phyloP scores from a whole-genome alignment of 179 eudicot species.

The Spergularia azorica region DNA sequence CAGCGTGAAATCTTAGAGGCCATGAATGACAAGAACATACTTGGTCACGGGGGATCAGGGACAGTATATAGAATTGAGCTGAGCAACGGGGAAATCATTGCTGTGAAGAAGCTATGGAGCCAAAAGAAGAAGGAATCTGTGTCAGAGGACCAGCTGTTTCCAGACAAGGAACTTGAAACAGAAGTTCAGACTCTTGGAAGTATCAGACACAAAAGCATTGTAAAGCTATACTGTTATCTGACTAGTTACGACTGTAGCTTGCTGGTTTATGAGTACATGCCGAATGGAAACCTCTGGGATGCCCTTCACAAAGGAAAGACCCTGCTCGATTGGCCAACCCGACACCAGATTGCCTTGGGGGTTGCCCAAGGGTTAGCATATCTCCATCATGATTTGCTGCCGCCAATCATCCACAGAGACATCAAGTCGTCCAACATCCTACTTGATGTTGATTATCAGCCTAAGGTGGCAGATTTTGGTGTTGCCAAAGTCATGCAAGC shows the following conservation, averaged over 20 bases:
- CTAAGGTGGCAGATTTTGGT: constrained; percentile 95
- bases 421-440: constrained; percentile 84
- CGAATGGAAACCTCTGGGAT: constrained; percentile 92
- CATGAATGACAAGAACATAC: constrained; percentile 72
- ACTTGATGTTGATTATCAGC: constrained; percentile 64
- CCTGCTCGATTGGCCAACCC: constrained; percentile 71
- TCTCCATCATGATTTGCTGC: constrained; percentile 79
- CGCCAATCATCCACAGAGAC: constrained; percentile 82
- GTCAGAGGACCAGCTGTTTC: constrained; percentile 40
- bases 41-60: constrained; percentile 92
- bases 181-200: constrained; percentile 88
- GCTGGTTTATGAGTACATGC: constrained; percentile 90
- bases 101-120: constrained; percentile 87
- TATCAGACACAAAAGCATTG: constrained; percentile 86
- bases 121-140: constrained; percentile 49
- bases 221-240: constrained; percentile 74
- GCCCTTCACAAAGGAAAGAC: constrained; percentile 72
- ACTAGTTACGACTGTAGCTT: constrained; percentile 65
- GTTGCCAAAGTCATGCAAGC: constrained; percentile 87
- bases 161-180: constrained; percentile 66
- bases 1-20: constrained; percentile 65
- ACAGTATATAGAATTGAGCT: constrained; percentile 72
- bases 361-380: constrained; percentile 87
- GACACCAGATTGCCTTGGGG: constrained; percentile 84
- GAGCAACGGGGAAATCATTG: constrained; percentile 64